These are phyloP conservation scores for Sicyos edulis DNA, from an alignment of 306 rosid species.

Conservation along the genomic window DNA sequence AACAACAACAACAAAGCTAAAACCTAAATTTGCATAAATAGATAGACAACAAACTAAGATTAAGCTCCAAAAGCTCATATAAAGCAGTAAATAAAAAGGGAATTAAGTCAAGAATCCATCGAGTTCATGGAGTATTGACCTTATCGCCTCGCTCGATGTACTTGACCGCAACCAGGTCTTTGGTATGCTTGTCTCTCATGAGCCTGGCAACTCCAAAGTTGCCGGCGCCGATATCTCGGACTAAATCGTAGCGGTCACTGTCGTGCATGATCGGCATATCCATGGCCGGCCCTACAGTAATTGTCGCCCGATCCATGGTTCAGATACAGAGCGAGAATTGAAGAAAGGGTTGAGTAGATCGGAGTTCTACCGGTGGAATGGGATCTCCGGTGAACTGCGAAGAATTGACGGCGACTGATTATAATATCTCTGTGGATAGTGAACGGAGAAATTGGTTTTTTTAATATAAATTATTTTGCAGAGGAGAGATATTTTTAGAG, in stretches of 20 bases:
- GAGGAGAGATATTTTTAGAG: not conserved
- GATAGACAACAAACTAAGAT: not conserved
- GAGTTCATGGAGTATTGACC: slow-evolving; percentile 45
- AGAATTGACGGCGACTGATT: slow-evolving; percentile 16
- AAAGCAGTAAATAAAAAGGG: not conserved
- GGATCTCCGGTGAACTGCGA: slow-evolving; percentile 2
- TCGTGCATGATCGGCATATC: slow-evolving; percentile 92
- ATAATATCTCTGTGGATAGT: not conserved
- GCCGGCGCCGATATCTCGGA: slow-evolving; percentile 82
- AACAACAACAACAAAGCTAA: not conserved
- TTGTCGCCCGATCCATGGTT: slow-evolving; percentile 62
- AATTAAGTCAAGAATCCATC: too few relatives aligned
- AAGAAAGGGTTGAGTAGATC: slow-evolving; percentile 13
- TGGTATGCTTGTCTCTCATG: slow-evolving; percentile 76
- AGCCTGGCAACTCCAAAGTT: slow-evolving; percentile 87
- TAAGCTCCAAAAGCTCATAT: slow-evolving; percentile 10
- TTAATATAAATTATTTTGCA: not conserved
- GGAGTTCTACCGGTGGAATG: not conserved
- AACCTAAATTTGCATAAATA: slow-evolving; percentile 13
- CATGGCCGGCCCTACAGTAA: slow-evolving; percentile 64
- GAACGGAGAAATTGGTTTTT: not conserved
- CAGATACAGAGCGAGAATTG: not conserved
- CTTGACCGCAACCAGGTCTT: slow-evolving; percentile 85
- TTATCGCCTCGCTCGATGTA: slow-evolving; percentile 86
- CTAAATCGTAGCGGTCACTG: slow-evolving; percentile 80